Conservation (phyloP, 2,329 filamentous ascomycete species). For the Tolypocladium amazonense region DNA sequence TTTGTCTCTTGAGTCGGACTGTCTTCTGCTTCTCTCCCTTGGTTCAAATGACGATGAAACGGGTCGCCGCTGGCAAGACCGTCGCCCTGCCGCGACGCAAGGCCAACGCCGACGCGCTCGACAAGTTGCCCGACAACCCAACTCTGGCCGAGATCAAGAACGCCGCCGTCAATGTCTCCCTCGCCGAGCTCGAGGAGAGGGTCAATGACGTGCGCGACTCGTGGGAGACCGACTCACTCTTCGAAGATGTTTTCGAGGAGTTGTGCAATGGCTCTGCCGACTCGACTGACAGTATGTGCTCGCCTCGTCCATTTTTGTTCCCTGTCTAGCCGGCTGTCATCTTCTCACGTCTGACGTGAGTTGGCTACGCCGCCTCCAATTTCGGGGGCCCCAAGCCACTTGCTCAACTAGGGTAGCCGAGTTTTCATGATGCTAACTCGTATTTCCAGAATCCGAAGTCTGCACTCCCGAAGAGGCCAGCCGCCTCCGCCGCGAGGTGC, state of each 20-base stretch:
- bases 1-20: background rate
- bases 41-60: slow-evolving; percentile 7
- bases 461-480: slow-evolving; percentile 62
- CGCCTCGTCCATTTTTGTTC: background rate
- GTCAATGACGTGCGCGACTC: slow-evolving; percentile 41
- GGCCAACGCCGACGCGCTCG: slow-evolving; percentile 23
- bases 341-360: background rate
- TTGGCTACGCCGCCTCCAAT: slow-evolving; percentile 2
- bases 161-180: slow-evolving; percentile 23
- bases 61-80: slow-evolving; percentile 14
- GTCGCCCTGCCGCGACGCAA: slow-evolving; percentile 21
- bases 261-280: slow-evolving; percentile 41
- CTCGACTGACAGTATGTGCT: slow-evolving; percentile 30
- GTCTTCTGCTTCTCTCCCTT: background rate
- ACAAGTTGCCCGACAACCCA: slow-evolving; percentile 21
- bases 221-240: slow-evolving; percentile 55
- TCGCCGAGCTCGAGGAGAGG: slow-evolving; percentile 38
- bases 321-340: background rate
- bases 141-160: slow-evolving; percentile 24
- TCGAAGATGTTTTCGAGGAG: slow-evolving; percentile 51
- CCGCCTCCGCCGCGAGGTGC: slow-evolving; percentile 58
- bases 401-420: background rate
- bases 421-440: background rate
- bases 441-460: slow-evolving; percentile 29
- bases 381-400: background rate